Evolutionary conservation across 257 asterid genomes (phyloP).

Genomic region (Nicotiana sylvestris): DNA sequence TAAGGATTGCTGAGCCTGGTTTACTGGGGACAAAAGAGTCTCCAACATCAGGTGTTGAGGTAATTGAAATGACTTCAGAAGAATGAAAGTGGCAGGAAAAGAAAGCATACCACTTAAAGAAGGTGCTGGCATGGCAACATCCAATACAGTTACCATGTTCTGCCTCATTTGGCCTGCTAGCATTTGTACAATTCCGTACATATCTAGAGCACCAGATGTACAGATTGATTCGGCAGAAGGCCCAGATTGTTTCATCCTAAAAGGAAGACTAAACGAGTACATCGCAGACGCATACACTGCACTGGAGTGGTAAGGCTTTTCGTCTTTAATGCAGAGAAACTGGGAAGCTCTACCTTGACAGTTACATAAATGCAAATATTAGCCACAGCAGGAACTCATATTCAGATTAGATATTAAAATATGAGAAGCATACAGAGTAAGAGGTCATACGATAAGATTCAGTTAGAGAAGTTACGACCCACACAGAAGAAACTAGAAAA

Average conservation of each 20-base stretch:
- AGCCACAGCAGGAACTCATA: not conserved
- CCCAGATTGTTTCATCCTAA: constrained; percentile 67
- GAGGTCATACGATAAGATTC: not conserved
- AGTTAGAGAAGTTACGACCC: not conserved
- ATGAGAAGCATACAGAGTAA: not conserved
- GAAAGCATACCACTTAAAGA: constrained; percentile 48
- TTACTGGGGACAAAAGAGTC: constrained; percentile 30
- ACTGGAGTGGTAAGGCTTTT: constrained; percentile 72
- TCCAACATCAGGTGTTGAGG: constrained; percentile 14
- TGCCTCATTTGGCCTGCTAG: constrained; percentile 71
- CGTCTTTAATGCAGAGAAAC: constrained; percentile 56
- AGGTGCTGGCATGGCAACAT: constrained; percentile 76
- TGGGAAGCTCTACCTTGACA: constrained; percentile 59
- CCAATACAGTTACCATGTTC: constrained; percentile 66
- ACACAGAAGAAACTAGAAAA: not conserved
- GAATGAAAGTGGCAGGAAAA: not conserved
- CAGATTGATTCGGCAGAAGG: constrained; percentile 48
- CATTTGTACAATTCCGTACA: constrained; percentile 59
- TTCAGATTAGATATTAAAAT: not conserved
- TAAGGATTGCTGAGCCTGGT: constrained; percentile 33
- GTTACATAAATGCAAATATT: not conserved
- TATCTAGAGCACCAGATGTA: constrained; percentile 61
- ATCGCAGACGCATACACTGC: constrained; percentile 92
- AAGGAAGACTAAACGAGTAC: constrained; percentile 85
- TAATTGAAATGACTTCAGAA: not conserved